Evolutionary conservation across 2,329 filamentous ascomycete genomes (phyloP).

Genomic region (Ophiostoma quercus): DNA sequence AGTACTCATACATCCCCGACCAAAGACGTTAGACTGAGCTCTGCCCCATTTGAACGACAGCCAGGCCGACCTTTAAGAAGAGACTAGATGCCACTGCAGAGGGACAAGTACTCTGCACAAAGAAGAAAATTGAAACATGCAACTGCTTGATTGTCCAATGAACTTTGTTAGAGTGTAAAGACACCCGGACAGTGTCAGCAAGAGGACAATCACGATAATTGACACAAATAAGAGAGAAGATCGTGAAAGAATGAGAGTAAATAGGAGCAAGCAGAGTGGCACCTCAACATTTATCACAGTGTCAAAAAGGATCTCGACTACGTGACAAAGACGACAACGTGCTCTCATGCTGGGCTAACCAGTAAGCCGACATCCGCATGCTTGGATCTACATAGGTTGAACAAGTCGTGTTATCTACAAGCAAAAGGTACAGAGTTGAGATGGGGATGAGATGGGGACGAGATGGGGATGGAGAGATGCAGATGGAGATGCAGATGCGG

Average conservation of each 20-base stretch:
- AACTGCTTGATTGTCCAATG: neutral
- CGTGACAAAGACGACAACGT: neutral
- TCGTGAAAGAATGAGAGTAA: neutral
- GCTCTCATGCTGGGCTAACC: neutral
- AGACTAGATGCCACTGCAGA: neutral
- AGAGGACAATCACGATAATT: neutral
- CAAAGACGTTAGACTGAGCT: neutral
- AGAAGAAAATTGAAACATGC: neutral
- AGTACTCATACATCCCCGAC: neutral
- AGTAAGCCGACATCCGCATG: neutral
- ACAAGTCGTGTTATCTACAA: neutral
- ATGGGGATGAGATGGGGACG: neutral
- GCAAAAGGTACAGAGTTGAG: neutral
- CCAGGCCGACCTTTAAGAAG: neutral
- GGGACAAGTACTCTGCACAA: neutral
- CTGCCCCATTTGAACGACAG: slow-evolving; percentile 3
- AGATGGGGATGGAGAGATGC: neutral
- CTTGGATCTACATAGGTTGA: neutral
- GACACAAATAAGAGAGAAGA: neutral
- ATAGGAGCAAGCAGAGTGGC: neutral
- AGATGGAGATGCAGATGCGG: no score
- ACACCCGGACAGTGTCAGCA: neutral
- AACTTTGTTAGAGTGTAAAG: neutral
- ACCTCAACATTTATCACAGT: neutral
- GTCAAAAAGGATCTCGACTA: neutral